phyloP scores from a whole-genome alignment of 805 yeast genomes.

The Ogataea chonburiensis region DNA sequence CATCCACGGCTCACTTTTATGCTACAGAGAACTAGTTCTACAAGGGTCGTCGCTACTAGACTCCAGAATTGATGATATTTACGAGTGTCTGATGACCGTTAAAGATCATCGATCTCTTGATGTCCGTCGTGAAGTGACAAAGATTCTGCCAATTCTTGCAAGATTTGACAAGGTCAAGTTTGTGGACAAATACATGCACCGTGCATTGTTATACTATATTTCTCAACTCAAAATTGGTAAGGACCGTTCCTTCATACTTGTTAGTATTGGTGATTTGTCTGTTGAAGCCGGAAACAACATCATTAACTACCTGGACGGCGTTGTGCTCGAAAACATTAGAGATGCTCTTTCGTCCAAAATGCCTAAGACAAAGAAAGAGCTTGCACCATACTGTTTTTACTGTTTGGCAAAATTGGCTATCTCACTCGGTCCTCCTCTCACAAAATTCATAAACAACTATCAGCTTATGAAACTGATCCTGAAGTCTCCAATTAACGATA shows the following conservation, averaged over 20 bases:
- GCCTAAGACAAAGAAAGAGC: slow-evolving; percentile 63
- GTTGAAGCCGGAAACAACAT: slow-evolving; percentile 77
- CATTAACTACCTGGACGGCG: slow-evolving; percentile 85
- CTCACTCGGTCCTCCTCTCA: slow-evolving; percentile 90
- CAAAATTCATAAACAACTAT: slow-evolving; percentile 83
- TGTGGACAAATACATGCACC: slow-evolving; percentile 76
- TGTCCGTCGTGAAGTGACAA: slow-evolving; percentile 81
- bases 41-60: slow-evolving; percentile 72
- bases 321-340: slow-evolving; percentile 77
- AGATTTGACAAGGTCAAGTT: slow-evolving; percentile 72
- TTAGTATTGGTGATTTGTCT: slow-evolving; percentile 83
- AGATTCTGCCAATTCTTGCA: slow-evolving; percentile 80
- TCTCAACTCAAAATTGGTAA: slow-evolving; percentile 68
- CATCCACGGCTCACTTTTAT: slow-evolving; percentile 84
- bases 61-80: slow-evolving; percentile 71
- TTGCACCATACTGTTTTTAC: slow-evolving; percentile 82
- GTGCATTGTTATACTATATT: slow-evolving; percentile 72
- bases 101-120: slow-evolving; percentile 75
- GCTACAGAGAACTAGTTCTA: slow-evolving; percentile 72
- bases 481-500: slow-evolving; percentile 78
- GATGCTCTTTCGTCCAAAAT: slow-evolving; percentile 69
- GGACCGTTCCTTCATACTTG: slow-evolving; percentile 74
- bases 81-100: slow-evolving; percentile 68
- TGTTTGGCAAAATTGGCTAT: slow-evolving; percentile 83
- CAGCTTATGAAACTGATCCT: slow-evolving; percentile 70